These are phyloP conservation scores for Xerocomellus dryophilus DNA, from an alignment of 768 basidiomycete species.

Conservation along the genomic window DNA sequence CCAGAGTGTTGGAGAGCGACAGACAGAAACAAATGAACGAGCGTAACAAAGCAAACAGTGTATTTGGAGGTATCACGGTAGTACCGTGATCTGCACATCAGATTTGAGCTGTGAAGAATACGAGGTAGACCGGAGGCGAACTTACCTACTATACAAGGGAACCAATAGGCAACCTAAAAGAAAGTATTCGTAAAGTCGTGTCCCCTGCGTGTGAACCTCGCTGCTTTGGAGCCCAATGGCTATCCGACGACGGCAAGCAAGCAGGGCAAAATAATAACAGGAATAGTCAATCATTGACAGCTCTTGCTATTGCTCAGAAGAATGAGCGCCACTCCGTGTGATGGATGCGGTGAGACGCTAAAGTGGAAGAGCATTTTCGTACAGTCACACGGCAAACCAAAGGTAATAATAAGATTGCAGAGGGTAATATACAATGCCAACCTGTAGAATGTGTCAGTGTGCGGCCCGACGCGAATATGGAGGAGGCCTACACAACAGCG, in stretches of 20 bases:
- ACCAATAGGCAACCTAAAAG: not conserved
- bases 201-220: constrained; percentile 54
- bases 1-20: constrained; percentile 96
- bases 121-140: not conserved
- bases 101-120: not conserved
- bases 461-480: constrained; percentile 16
- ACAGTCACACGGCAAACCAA: constrained; percentile 8
- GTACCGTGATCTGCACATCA: not conserved
- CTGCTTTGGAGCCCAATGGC: constrained; percentile 30
- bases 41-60: not conserved
- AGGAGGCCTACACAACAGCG: constrained; percentile 37
- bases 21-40: not conserved
- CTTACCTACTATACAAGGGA: constrained; percentile 21
- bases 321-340: constrained; percentile 78
- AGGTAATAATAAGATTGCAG: constrained; percentile 29
- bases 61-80: not conserved
- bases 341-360: constrained; percentile 63
- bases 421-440: constrained; percentile 36
- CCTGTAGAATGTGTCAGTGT: constrained; percentile 19
- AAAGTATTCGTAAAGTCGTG: constrained; percentile 20
- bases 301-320: constrained; percentile 68
- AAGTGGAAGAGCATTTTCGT: constrained; percentile 70
- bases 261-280: constrained; percentile 42
- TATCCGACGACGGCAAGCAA: constrained; percentile 27
- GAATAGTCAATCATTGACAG: constrained; percentile 28